These are phyloP conservation scores for Chrysosporium keratinophilum DNA, from an alignment of 2,329 filamentous ascomycete species.

Conservation along the genomic window DNA sequence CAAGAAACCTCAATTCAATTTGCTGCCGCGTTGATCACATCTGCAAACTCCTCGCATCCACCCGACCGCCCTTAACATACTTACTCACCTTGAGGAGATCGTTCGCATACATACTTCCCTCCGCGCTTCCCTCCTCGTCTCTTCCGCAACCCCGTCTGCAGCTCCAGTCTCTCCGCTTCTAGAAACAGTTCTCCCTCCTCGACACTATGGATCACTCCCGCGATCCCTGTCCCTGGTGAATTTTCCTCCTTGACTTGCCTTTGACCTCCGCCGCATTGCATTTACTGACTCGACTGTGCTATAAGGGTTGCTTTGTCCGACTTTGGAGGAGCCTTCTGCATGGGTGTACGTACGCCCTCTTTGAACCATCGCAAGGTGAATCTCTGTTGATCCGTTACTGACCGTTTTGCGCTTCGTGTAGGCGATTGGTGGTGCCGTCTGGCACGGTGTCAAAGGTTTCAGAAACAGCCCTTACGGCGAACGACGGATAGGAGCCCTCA, in stretches of 20 bases:
- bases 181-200: background rate
- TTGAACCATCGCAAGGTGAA: background rate
- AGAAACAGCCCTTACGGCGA: constrained; percentile 85
- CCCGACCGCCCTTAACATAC: too few relatives aligned
- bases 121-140: too few relatives aligned
- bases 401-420: constrained; percentile 26
- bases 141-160: background rate
- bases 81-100: background rate
- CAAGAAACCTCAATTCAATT: too few relatives aligned
- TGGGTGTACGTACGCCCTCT: constrained; percentile 62
- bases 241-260: background rate
- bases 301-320: constrained; percentile 78
- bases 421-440: constrained; percentile 72
- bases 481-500: constrained; percentile 87
- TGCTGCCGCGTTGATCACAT: too few relatives aligned
- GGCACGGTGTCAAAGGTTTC: constrained; percentile 95
- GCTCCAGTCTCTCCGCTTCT: background rate
- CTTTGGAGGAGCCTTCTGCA: constrained; percentile 92
- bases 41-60: too few relatives aligned
- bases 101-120: background rate
- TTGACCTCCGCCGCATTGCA: background rate
- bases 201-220: constrained; percentile 77
- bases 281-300: background rate
- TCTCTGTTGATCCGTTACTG: background rate
- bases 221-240: constrained; percentile 80